Conservation (phyloP, 352 stramenopile species). For the Aphanomyces stellatus region DNA sequence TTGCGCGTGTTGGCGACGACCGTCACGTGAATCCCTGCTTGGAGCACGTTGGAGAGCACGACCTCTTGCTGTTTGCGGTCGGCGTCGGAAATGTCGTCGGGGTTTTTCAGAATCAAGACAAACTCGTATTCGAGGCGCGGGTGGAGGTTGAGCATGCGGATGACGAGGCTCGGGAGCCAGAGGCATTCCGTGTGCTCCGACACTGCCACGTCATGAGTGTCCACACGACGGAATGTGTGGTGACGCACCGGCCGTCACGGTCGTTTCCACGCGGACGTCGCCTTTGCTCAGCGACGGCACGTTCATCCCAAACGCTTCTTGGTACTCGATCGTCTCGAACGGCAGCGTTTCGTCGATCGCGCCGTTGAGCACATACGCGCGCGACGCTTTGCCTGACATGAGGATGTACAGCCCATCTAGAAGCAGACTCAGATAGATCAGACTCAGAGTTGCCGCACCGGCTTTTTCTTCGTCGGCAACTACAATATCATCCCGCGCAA, state of each 20-base stretch:
- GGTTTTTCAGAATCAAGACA: conserved; percentile 41
- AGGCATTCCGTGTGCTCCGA: conserved; percentile 38
- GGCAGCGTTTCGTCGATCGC: conserved; percentile 23
- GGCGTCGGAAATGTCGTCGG: conserved; percentile 20
- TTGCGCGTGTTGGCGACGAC: conserved; percentile 49
- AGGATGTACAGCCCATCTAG: conserved; percentile 50
- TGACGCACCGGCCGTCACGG: conserved; percentile 19
- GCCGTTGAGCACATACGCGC: conserved; percentile 23
- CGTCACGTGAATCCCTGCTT: conserved; percentile 39
- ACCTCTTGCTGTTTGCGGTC: conserved; percentile 30
- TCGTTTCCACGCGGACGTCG: conserved; percentile 26
- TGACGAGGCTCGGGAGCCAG: conserved; percentile 41
- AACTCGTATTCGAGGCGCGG: conserved; percentile 53
- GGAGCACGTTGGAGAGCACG: conserved; percentile 32
- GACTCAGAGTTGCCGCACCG: no score
- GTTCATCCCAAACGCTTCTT: conserved; percentile 46
- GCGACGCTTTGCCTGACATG: conserved; percentile 30
- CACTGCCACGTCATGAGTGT: conserved; percentile 21
- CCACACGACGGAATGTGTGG: not conserved
- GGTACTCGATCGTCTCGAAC: conserved; percentile 35
- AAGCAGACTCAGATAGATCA: not conserved
- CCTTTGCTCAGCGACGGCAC: conserved; percentile 29
- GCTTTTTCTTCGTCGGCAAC: conserved; percentile 34
- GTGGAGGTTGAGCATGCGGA: conserved; percentile 55
- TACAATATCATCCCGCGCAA: conserved; percentile 32